phyloP scores from a whole-genome alignment of 2,329 filamentous ascomycete species.

The Colletotrichum truncatum region DNA sequence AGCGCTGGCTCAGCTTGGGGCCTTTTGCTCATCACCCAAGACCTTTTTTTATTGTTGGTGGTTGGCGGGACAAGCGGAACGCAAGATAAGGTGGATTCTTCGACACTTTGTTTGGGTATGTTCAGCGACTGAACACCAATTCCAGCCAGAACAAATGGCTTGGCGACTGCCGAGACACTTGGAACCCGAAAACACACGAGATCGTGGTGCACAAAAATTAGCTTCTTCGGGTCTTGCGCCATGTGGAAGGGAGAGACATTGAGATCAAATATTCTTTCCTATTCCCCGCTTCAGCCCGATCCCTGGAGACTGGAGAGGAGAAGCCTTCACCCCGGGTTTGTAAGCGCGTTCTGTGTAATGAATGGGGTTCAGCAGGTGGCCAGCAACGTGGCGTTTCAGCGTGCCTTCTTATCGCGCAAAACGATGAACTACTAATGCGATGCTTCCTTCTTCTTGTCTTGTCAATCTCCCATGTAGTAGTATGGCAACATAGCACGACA shows the following conservation, averaged over 20 bases:
- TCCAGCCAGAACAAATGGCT: background rate
- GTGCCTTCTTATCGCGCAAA: background rate
- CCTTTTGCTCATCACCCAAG: background rate
- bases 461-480: slow-evolving; percentile 18
- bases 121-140: background rate
- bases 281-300: background rate
- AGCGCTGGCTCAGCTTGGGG: background rate
- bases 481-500: background rate
- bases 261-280: background rate
- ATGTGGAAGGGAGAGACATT: slow-evolving; percentile 4
- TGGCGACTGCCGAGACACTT: slow-evolving; percentile 2
- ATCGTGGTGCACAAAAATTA: background rate
- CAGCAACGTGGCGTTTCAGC: background rate
- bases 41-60: too few relatives aligned
- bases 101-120: background rate
- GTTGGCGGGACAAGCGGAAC: background rate
- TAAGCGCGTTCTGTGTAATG: too few relatives aligned
- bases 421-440: background rate
- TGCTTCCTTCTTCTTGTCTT: slow-evolving; percentile 17
- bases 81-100: background rate
- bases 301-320: too few relatives aligned
- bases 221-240: background rate
- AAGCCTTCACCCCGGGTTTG: too few relatives aligned
- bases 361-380: background rate
- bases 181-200: background rate